phyloP scores from a whole-genome alignment of 2,329 filamentous ascomycete species.

The Fusarium nisikadoi region DNA sequence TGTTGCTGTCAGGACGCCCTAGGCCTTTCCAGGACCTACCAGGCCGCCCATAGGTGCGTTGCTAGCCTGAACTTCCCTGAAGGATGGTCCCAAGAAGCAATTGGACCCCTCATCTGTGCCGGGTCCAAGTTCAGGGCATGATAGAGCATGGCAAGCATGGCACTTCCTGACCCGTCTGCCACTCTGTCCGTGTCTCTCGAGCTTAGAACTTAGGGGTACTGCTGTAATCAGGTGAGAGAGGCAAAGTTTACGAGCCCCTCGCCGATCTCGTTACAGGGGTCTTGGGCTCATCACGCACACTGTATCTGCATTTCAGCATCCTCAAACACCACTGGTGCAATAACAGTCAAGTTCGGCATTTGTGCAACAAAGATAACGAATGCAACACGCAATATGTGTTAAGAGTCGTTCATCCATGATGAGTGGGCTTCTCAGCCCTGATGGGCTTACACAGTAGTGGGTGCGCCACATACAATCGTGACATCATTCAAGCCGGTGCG shows the following conservation, averaged over 20 bases:
- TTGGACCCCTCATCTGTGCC: constrained; percentile 26
- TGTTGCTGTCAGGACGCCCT: constrained; percentile 9
- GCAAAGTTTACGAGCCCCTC: constrained; percentile 24
- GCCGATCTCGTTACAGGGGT: constrained; percentile 12
- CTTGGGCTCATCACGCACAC: background rate
- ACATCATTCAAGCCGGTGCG: constrained; percentile 38
- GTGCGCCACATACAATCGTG: constrained; percentile 33
- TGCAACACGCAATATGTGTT: background rate
- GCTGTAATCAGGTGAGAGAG: constrained; percentile 25
- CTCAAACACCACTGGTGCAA: background rate
- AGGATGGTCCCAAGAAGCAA: constrained; percentile 1
- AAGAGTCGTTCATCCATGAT: background rate
- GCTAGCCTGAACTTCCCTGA: constrained; percentile 27
- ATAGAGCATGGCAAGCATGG: background rate
- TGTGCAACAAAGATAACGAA: background rate
- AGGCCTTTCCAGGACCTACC: background rate
- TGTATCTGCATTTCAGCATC: background rate
- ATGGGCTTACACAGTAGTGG: constrained; percentile 16
- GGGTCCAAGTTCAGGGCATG: constrained; percentile 24
- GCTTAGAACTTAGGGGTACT: background rate
- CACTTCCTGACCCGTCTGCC: too few species aligned
- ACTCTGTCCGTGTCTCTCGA: background rate
- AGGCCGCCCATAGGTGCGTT: constrained; percentile 10
- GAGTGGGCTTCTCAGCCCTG: background rate
- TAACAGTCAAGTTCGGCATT: background rate